Conservation (phyloP, 192 early-diverging fungal species). For the Coemansia sp. region DNA sequence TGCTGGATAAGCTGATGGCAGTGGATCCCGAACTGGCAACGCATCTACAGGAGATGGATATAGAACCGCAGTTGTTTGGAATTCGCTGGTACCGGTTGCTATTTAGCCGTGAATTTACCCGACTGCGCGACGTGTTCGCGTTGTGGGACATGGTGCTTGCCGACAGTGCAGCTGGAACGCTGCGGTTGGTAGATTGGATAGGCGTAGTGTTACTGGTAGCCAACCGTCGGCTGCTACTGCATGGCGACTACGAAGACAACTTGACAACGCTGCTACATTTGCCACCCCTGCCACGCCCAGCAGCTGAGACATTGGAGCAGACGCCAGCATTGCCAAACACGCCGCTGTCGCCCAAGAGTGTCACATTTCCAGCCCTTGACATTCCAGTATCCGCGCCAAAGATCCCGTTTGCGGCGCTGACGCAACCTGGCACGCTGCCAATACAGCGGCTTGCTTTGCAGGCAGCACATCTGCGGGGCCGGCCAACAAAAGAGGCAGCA, state of each 20-base stretch:
- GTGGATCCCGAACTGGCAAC: constrained; percentile 71
- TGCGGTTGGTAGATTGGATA: constrained; percentile 82
- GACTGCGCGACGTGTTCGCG: constrained; percentile 62
- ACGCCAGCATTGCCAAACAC: constrained; percentile 33
- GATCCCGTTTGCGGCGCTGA: constrained; percentile 17
- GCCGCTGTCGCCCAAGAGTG: constrained; percentile 17
- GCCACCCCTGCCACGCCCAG: constrained; percentile 55
- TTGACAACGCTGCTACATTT: constrained; percentile 65
- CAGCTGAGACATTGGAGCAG: constrained; percentile 27
- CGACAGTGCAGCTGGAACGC: constrained; percentile 62
- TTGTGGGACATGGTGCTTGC: constrained; percentile 94
- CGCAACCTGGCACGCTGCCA: constrained; percentile 15
- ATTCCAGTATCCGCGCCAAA: background rate
- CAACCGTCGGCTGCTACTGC: constrained; percentile 60
- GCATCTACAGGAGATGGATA: constrained; percentile 70
- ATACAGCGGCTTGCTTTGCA: constrained; percentile 60
- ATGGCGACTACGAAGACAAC: constrained; percentile 65
- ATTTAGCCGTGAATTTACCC: constrained; percentile 84
- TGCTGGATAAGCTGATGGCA: constrained; percentile 65
- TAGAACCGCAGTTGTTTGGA: constrained; percentile 95
- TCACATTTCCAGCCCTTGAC: background rate
- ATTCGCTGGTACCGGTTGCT: constrained; percentile 91
- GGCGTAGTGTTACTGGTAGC: constrained; percentile 71
- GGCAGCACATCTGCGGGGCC: constrained; percentile 63
- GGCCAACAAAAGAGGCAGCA: constrained; percentile 55